These are phyloP conservation scores for Boletus barrowsii DNA, from an alignment of 768 basidiomycete species.

Conservation along the genomic window DNA sequence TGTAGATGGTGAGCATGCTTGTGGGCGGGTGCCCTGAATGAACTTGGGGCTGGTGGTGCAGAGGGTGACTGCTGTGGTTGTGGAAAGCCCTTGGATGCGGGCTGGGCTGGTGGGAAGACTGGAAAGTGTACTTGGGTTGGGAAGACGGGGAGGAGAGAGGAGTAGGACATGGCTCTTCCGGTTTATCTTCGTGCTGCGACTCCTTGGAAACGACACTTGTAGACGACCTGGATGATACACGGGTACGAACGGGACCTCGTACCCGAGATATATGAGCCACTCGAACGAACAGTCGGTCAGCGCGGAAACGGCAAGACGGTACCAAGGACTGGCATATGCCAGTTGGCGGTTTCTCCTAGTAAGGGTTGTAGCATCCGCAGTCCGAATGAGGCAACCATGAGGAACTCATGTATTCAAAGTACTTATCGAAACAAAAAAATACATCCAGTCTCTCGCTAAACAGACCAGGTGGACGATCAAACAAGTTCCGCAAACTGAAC, in stretches of 20 bases:
- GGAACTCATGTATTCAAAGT: too few species aligned
- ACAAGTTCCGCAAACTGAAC: conserved; percentile 37
- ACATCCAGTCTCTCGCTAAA: too few species aligned
- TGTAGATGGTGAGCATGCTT: conserved; percentile 87
- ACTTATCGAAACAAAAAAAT: too few species aligned
- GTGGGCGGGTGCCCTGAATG: conserved; percentile 74
- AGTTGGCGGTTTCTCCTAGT: too few species aligned
- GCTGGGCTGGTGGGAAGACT: conserved; percentile 15
- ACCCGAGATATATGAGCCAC: background rate
- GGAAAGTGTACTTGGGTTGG: conserved; percentile 18
- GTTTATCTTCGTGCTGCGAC: conserved; percentile 20
- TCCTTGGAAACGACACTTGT: background rate
- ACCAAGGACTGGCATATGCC: background rate
- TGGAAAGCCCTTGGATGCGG: background rate
- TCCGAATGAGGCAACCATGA: background rate
- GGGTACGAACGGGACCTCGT: background rate
- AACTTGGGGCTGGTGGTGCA: conserved; percentile 7
- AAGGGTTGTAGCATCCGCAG: background rate
- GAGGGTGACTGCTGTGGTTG: conserved; percentile 17
- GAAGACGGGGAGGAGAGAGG: conserved; percentile 23
- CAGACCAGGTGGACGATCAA: background rate
- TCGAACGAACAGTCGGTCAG: background rate
- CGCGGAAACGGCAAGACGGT: background rate
- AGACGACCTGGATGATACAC: background rate
- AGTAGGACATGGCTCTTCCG: conserved; percentile 30